phyloP scores from a whole-genome alignment of 257 asterid genomes.

The Nemophila menziesii region DNA sequence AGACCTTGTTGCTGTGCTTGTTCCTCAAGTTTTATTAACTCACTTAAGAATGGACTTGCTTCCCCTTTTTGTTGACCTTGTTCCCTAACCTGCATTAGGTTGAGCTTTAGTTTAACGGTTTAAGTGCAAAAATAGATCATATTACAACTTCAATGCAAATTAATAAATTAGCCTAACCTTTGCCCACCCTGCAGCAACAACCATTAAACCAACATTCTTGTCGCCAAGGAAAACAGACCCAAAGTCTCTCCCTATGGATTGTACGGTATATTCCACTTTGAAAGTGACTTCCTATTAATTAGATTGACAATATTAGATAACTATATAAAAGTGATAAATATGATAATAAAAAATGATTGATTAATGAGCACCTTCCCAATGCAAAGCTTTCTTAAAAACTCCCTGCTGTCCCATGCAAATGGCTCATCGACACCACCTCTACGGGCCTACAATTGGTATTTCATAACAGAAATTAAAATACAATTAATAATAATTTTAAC shows the following conservation, averaged over 20 bases:
- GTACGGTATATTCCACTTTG: conserved; percentile 79
- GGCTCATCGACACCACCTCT: conserved; percentile 87
- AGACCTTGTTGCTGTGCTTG: conserved; percentile 85
- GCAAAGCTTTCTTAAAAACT: conserved; percentile 75
- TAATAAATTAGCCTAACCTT: conserved; percentile 34
- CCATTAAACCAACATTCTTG: conserved; percentile 60
- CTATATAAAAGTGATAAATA: background rate
- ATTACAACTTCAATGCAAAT: background rate
- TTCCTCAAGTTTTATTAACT: conserved; percentile 62
- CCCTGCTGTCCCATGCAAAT: conserved; percentile 96
- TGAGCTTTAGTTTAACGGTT: background rate
- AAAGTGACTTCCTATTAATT: conserved; percentile 67
- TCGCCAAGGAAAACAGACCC: conserved; percentile 83
- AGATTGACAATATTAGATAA: background rate
- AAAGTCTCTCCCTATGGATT: conserved; percentile 79
- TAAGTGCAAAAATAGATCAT: background rate
- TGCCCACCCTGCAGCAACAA: conserved; percentile 96
- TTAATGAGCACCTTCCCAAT: conserved; percentile 66
- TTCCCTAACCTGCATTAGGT: conserved; percentile 60
- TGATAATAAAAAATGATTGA: background rate
- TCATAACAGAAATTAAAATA: conserved; percentile 2
- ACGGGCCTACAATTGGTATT: conserved; percentile 43
- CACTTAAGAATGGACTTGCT: conserved; percentile 66
- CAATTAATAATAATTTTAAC: background rate
- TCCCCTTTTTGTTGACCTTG: conserved; percentile 93